Evolutionary conservation across 1,139 yeast genomes (phyloP).

Genomic region (Scheffersomyces parashehatae): DNA sequence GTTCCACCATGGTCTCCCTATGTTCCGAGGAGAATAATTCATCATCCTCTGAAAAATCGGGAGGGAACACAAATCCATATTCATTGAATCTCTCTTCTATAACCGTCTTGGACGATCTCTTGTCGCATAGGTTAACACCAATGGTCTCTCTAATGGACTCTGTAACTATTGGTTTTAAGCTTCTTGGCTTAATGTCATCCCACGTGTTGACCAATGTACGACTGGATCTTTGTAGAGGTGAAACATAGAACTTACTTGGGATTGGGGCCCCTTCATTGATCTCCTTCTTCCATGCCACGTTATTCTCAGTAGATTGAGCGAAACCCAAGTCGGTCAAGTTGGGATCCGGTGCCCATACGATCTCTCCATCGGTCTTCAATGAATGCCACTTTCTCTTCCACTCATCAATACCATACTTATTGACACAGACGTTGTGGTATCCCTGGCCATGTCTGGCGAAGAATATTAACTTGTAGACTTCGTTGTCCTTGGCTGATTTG

Average conservation of each 20-base stretch:
- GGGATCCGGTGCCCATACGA: constrained; percentile 52
- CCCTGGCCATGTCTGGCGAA: constrained; percentile 52
- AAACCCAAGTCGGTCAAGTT: constrained; percentile 40
- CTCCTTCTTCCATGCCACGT: constrained; percentile 20
- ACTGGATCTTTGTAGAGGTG: constrained; percentile 25
- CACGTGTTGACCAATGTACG: constrained; percentile 22
- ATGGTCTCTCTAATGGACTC: constrained; percentile 16
- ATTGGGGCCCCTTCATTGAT: constrained; percentile 19
- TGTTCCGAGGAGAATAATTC: constrained; percentile 12
- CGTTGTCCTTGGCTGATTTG: constrained; percentile 21
- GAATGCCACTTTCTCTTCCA: constrained; percentile 47
- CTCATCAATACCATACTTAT: constrained; percentile 39
- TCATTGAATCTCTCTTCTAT: constrained; percentile 36
- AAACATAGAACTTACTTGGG: constrained; percentile 24
- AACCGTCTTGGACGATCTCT: constrained; percentile 26
- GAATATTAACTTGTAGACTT: constrained; percentile 37
- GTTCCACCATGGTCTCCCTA: constrained; percentile 21
- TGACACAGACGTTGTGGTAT: constrained; percentile 43
- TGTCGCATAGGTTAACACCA: constrained; percentile 25
- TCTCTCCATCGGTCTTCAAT: constrained; percentile 41
- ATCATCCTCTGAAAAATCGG: constrained; percentile 21
- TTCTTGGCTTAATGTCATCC: constrained; percentile 18
- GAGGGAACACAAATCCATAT: constrained; percentile 31
- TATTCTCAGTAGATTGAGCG: constrained; percentile 33
- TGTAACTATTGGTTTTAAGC: constrained; percentile 12